Conservation (phyloP, 139 green algal genomes). For the Coelastrella sp. region DNA sequence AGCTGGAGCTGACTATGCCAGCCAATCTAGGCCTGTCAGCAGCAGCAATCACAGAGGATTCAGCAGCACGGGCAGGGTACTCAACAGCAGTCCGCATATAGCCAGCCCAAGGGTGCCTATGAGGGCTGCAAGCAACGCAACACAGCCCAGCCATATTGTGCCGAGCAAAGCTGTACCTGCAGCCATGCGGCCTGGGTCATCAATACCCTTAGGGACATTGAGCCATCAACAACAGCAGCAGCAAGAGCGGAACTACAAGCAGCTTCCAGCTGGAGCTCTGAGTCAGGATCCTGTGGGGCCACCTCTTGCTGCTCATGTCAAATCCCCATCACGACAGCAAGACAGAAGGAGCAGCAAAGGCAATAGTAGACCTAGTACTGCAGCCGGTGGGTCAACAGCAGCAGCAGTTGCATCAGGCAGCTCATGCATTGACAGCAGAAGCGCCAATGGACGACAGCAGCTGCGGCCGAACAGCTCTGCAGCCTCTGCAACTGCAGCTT, state of each 20-base stretch:
- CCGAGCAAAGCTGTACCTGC: too few species aligned
- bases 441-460: not conserved
- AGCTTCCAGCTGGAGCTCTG: constrained; percentile 14
- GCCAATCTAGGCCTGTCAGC: not conserved
- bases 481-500: not conserved
- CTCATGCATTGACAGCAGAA: not conserved
- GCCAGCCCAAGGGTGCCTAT: not conserved
- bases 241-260: not conserved
- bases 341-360: constrained; percentile 20
- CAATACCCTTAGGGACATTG: too few species aligned
- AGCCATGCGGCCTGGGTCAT: too few species aligned
- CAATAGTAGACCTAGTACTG: constrained; percentile 19
- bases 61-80: not conserved
- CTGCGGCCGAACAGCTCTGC: not conserved
- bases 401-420: not conserved
- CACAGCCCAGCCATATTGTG: too few species aligned
- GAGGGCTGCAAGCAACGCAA: not conserved
- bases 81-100: not conserved
- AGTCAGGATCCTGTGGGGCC: constrained; percentile 13
- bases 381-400: not conserved
- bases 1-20: too few species aligned
- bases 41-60: not conserved
- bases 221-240: constrained; percentile 27
- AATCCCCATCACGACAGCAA: not conserved
- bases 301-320: not conserved